phyloP scores from a whole-genome alignment of 768 basidiomycete species.

The Pleurotus salmoneostramineus region DNA sequence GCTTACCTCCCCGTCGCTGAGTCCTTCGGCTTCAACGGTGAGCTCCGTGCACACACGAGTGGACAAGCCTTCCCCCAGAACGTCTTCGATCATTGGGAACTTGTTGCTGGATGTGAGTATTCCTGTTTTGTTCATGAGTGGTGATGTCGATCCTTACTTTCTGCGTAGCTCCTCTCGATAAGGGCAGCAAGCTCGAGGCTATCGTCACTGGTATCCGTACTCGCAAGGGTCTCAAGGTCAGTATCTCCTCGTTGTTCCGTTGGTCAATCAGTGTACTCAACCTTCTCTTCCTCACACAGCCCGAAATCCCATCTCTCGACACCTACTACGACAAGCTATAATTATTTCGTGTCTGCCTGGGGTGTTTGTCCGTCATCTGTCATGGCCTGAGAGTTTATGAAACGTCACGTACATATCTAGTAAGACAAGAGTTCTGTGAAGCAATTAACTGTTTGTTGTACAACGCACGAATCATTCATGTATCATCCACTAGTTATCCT shows the following conservation, averaged over 20 bases:
- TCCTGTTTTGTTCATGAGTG: not conserved
- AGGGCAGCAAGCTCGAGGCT: constrained; percentile 88
- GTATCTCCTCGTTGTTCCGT: constrained; percentile 6
- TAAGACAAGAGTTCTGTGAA: constrained; percentile 1
- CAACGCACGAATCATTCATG: not conserved
- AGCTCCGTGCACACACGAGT: constrained; percentile 85
- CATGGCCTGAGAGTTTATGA: constrained; percentile 2
- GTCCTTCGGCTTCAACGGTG: constrained; percentile 98
- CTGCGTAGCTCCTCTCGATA: constrained; percentile 69
- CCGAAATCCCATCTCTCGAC: constrained; percentile 84
- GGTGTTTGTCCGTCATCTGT: constrained; percentile 9
- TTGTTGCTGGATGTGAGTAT: constrained; percentile 76
- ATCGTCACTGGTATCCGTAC: constrained; percentile 78
- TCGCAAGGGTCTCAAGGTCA: constrained; percentile 93
- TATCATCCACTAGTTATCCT: not conserved
- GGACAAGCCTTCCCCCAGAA: constrained; percentile 98
- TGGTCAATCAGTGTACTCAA: constrained; percentile 8
- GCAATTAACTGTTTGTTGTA: constrained; percentile 1
- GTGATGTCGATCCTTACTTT: constrained; percentile 7
- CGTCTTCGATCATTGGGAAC: constrained; percentile 92
- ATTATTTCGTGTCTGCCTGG: constrained; percentile 14
- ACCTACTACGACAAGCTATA: constrained; percentile 94
- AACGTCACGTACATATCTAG: not conserved
- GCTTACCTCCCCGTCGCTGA: constrained; percentile 90
- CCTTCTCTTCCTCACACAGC: constrained; percentile 34